phyloP scores from a whole-genome alignment of 2,329 filamentous ascomycete genomes.

The Alternaria arbusti region DNA sequence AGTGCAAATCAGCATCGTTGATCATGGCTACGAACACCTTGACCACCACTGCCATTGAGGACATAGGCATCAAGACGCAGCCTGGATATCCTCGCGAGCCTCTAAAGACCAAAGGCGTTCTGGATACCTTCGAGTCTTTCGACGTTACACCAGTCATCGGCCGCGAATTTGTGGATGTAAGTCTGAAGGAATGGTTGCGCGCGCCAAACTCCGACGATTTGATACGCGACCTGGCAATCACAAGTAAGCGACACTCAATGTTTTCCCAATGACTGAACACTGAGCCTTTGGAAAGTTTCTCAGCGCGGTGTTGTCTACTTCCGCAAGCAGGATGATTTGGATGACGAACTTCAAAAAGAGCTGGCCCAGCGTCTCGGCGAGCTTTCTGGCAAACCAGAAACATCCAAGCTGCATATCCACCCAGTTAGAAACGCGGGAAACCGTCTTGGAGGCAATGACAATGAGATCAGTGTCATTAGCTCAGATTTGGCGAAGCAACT shows the following conservation, averaged over 20 bases:
- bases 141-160: conserved; percentile 69
- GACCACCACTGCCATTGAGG: not conserved
- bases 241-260: conserved; percentile 22
- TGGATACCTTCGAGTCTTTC: conserved; percentile 61
- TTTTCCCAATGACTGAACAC: not conserved
- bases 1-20: not conserved
- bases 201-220: conserved; percentile 69
- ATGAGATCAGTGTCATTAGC: conserved; percentile 50
- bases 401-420: conserved; percentile 67
- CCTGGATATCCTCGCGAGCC: conserved; percentile 13
- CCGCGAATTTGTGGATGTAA: conserved; percentile 63
- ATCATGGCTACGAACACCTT: conserved; percentile 11
- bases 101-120: conserved; percentile 55
- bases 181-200: conserved; percentile 68
- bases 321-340: conserved; percentile 58
- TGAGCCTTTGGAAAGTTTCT: conserved; percentile 47
- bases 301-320: conserved; percentile 63
- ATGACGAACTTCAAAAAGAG: conserved; percentile 61
- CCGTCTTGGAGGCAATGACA: conserved; percentile 47
- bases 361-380: conserved; percentile 63
- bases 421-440: conserved; percentile 59
- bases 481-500: conserved; percentile 44
- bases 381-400: conserved; percentile 63
- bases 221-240: conserved; percentile 66
- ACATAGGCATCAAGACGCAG: not conserved